Conservation (phyloP, 2,329 filamentous ascomycete species). For the Botrytis sinoallii region DNA sequence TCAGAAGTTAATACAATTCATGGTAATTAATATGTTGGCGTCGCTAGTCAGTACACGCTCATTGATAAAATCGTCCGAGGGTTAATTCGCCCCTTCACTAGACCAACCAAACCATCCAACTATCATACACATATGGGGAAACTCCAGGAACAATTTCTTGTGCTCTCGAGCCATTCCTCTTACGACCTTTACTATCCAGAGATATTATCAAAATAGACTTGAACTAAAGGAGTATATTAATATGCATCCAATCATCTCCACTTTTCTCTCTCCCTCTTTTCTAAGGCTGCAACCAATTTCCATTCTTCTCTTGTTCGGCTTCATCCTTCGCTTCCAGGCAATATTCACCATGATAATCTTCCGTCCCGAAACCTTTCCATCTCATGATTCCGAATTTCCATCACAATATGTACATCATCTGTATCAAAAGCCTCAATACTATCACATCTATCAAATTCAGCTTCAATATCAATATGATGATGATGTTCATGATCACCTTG, state of each 20-base stretch:
- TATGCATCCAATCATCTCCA: neutral
- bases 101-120: neutral
- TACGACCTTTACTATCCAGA: neutral
- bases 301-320: constrained; percentile 5
- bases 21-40: neutral
- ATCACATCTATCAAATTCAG: constrained; percentile 3
- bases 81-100: neutral
- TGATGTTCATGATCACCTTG: neutral
- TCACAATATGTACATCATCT: constrained; percentile 8
- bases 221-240: neutral
- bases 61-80: neutral
- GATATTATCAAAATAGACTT: neutral
- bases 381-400: neutral
- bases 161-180: neutral
- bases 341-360: neutral
- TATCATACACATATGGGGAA: neutral
- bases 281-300: neutral
- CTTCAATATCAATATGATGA: constrained; percentile 2
- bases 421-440: neutral
- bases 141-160: neutral
- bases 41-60: neutral
- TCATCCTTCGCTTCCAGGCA: neutral
- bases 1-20: neutral
- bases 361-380: constrained; percentile 6
- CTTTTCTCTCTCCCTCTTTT: neutral